Percentiles rank a stretch among this genome's conserved stretches.
phyloP scores from a whole-genome alignment of 345 rosid species.

The Boechera retrofracta region DNA sequence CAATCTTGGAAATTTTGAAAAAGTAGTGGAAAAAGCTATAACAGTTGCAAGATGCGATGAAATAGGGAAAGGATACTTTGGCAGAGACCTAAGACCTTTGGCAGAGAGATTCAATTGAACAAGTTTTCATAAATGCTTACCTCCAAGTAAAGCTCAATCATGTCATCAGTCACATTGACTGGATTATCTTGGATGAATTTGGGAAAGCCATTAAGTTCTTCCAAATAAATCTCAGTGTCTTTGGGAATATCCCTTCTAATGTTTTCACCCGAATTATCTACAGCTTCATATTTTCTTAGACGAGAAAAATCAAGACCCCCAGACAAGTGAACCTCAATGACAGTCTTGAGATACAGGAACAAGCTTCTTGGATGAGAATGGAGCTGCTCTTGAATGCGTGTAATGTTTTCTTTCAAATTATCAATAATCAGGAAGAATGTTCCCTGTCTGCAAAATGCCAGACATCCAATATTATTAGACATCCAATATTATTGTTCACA shows the following conservation, averaged over 20 bases:
- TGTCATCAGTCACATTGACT: constrained; percentile 81
- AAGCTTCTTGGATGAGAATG: constrained; percentile 77
- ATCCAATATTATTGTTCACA: too few species aligned
- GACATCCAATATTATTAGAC: constrained; percentile 25
- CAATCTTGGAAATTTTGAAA: constrained; percentile 8
- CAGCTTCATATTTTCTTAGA: constrained; percentile 53
- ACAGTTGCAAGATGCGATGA: background rate
- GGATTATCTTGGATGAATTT: constrained; percentile 73
- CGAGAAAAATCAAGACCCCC: constrained; percentile 75
- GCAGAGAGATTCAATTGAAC: constrained; percentile 19
- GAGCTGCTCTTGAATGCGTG: constrained; percentile 64
- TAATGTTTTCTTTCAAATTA: constrained; percentile 58
- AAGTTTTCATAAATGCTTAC: constrained; percentile 45
- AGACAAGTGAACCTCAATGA: constrained; percentile 82
- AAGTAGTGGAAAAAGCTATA: background rate
- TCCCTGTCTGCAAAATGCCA: constrained; percentile 69
- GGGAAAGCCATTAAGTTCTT: constrained; percentile 71
- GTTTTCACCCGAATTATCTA: constrained; percentile 54
- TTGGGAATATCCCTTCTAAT: constrained; percentile 51
- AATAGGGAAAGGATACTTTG: constrained; percentile 7
- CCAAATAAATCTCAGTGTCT: constrained; percentile 60
- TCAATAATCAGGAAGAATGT: constrained; percentile 75
- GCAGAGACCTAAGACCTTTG: background rate
- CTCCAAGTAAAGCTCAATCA: constrained; percentile 95
- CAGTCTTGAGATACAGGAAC: constrained; percentile 88